A percentile compares a stretch with the other conserved stretches of the same genome.
Conservation (phyloP, 2,329 filamentous ascomycete species). For the Neonectria sp. region DNA sequence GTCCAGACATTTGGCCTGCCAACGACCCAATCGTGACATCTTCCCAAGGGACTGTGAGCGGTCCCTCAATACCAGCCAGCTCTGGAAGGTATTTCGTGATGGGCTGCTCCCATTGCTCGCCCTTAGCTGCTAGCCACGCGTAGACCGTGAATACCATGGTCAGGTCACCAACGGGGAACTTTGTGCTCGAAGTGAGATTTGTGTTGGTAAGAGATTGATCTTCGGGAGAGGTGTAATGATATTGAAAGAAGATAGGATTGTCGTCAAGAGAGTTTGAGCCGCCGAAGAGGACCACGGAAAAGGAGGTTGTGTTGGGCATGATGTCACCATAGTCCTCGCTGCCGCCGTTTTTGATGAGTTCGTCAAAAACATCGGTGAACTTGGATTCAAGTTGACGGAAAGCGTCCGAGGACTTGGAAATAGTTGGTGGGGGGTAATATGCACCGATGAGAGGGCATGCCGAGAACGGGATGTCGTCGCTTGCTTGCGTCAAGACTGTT, state of each 20-base stretch:
- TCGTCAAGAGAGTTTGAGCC: slow-evolving; percentile 22
- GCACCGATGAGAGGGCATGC: slow-evolving; percentile 40
- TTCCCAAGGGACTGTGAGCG: slow-evolving; percentile 24
- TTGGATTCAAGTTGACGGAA: slow-evolving; percentile 6
- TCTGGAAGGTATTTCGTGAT: slow-evolving; percentile 51
- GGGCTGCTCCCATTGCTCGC: slow-evolving; percentile 46
- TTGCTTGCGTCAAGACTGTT: neutral
- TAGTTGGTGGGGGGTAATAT: slow-evolving; percentile 39
- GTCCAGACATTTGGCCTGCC: slow-evolving; percentile 41
- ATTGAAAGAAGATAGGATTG: slow-evolving; percentile 39
- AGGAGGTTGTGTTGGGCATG: slow-evolving; percentile 35
- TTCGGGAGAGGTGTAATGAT: slow-evolving; percentile 40
- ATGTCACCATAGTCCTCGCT: slow-evolving; percentile 40
- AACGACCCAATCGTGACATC: slow-evolving; percentile 40
- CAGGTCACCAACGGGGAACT: slow-evolving; percentile 48
- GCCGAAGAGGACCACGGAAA: slow-evolving; percentile 39
- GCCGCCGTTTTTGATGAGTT: slow-evolving; percentile 27
- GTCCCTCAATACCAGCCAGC: slow-evolving; percentile 8
- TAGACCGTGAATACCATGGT: slow-evolving; percentile 54
- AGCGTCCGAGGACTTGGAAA: slow-evolving; percentile 19
- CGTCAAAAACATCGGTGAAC: slow-evolving; percentile 34
- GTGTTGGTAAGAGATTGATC: slow-evolving; percentile 22
- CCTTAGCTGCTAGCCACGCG: slow-evolving; percentile 49
- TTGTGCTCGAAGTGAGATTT: slow-evolving; percentile 42
- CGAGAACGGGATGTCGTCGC: slow-evolving; percentile 31